These are phyloP conservation scores for Termitomyces sp. DNA, from an alignment of 768 basidiomycete genomes.

Conservation along the genomic window DNA sequence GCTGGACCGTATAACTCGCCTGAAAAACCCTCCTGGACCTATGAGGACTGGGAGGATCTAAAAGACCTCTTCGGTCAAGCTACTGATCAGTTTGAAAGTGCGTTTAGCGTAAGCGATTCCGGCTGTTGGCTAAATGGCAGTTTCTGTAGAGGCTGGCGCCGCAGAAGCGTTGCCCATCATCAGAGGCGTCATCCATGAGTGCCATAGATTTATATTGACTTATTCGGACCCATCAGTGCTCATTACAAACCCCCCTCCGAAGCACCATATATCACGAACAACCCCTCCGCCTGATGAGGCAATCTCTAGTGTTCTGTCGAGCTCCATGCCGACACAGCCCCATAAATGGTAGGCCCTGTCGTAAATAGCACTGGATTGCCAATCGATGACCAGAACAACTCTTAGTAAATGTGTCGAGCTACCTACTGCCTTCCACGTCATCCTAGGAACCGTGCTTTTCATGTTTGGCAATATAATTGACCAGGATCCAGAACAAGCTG, in stretches of 20 bases:
- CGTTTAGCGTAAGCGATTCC: slow-evolving; percentile 17
- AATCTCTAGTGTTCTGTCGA: slow-evolving; percentile 1
- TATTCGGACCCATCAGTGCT: slow-evolving; percentile 55
- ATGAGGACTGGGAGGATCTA: slow-evolving; percentile 62
- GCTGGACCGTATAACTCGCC: slow-evolving; percentile 19
- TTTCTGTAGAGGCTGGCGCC: slow-evolving; percentile 35
- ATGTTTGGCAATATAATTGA: slow-evolving; percentile 58
- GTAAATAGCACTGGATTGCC: not conserved
- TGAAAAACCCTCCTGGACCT: slow-evolving; percentile 21
- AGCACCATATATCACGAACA: slow-evolving; percentile 9
- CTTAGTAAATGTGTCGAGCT: slow-evolving; percentile 40
- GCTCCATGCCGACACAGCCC: slow-evolving; percentile 1
- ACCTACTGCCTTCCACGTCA: slow-evolving; percentile 61
- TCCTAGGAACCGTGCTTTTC: slow-evolving; percentile 60
- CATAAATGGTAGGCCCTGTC: slow-evolving; percentile 13
- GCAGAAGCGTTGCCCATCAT: slow-evolving; percentile 48
- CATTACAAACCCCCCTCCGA: slow-evolving; percentile 25
- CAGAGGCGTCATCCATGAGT: slow-evolving; percentile 62
- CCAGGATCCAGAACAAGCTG: slow-evolving; percentile 42
- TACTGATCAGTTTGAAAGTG: slow-evolving; percentile 55
- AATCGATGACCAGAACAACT: slow-evolving; percentile 1
- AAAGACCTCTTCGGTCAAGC: slow-evolving; percentile 59
- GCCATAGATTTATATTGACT: slow-evolving; percentile 51
- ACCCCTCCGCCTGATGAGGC: not conserved
- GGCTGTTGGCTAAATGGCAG: slow-evolving; percentile 10